Evolutionary conservation across 2,329 filamentous ascomycete genomes (phyloP), one percentile per base, ranked within the genome.

Genomic region (Ceratocystis albifundus): DNA sequence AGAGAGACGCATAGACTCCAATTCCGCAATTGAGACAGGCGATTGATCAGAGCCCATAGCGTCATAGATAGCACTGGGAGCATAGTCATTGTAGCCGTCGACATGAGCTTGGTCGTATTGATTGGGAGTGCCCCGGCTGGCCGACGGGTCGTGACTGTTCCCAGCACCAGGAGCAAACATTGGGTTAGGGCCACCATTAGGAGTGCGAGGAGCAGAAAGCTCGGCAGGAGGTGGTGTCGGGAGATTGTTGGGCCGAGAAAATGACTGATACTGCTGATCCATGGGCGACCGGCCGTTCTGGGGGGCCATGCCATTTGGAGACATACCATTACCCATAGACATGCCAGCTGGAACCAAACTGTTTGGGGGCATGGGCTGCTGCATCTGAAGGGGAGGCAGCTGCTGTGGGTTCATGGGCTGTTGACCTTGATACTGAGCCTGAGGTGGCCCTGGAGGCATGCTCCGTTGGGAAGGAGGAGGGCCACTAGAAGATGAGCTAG

Each of bases 1-100:
- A 44, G 81, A 79, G 73, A 84, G 80, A 64, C 77, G 77, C 74
- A 86, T 79, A 20, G 79, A 80, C 53, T 81, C 79, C 46, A 87
- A 74, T 65, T 83, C 80, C 46, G 77, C 76, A 25, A 81, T 76
- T 1, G 79, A 77, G 7, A 79, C 73, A 17, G 45, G 57, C 28
- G 66, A 57, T 44, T 59, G n/a, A 22, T 65, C 62, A 62, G 66
- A 65, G 22, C 66, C 66, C 66, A 67, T 67, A 20, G 66, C 66
- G 12, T 67, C 66, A 32, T 67, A 67, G 45, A 67, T 67, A n/a
- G 62, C 66, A 7, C 62, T 46, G 48, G 66, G 66, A 15, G 66
- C 55, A 45, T 67, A 67, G 32, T 67, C 66, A 17, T 41, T 64
- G 46, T 67, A 67, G 32, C 25, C 22, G 25, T 44, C 48, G 20